Percentiles rank a stretch among this genome's conserved stretches.
Conservation (phyloP, 257 asterid genomes). For the Salvia rosmarinus region DNA sequence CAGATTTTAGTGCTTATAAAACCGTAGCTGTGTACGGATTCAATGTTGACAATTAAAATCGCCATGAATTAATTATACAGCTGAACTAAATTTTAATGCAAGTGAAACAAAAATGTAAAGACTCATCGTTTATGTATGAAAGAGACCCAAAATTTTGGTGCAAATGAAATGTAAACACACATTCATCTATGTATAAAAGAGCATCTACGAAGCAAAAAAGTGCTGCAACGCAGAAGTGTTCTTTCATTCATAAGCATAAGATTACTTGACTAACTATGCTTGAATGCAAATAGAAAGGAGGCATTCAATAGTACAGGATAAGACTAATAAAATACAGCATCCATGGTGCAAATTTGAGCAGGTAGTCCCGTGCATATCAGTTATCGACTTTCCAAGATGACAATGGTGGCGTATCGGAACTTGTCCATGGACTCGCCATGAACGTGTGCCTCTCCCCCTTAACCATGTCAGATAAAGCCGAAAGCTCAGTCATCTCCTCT, state of each 20-base stretch:
- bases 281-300: constrained; percentile 9
- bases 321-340: background rate
- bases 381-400: constrained; percentile 30
- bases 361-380: background rate
- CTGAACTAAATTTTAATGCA: too few species aligned
- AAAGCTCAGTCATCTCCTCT: constrained; percentile 32
- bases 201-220: background rate
- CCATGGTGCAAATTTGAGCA: background rate
- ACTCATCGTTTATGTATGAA: too few species aligned
- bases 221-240: background rate
- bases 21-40: too few species aligned
- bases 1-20: too few species aligned
- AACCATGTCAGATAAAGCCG: constrained; percentile 18
- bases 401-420: constrained; percentile 33
- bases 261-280: background rate
- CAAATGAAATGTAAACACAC: too few species aligned
- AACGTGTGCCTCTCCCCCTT: constrained; percentile 33
- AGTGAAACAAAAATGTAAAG: too few species aligned
- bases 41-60: too few species aligned
- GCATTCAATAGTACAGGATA: too few species aligned
- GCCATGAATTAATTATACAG: too few species aligned
- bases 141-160: too few species aligned
- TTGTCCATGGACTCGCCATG: constrained; percentile 30
- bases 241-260: background rate
- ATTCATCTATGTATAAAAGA: too few species aligned